phyloP scores from a whole-genome alignment of 2,329 filamentous ascomycete species.

The Pyrenophora seminiperda region DNA sequence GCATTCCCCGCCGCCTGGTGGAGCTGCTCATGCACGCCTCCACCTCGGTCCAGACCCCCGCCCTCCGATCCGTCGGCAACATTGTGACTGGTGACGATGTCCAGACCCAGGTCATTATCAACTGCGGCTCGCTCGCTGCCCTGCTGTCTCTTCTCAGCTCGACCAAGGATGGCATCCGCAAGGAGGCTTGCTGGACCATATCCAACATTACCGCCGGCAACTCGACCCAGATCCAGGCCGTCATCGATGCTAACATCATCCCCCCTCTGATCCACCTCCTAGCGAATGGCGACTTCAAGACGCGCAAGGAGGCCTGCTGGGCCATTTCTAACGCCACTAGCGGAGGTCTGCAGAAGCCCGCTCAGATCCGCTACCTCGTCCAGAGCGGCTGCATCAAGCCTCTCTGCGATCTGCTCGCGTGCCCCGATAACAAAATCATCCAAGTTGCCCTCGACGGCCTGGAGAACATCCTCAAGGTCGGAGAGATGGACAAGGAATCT shows the following conservation, averaged over 20 bases:
- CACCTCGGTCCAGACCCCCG: constrained; percentile 96
- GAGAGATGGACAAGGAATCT: constrained; percentile 96
- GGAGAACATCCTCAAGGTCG: constrained; percentile 99
- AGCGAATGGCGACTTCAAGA: constrained; percentile 97
- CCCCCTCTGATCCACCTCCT: constrained; percentile 94
- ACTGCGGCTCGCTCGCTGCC: constrained; percentile 90
- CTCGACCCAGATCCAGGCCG: constrained; percentile 94
- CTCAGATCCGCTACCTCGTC: constrained; percentile 96
- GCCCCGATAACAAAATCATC: constrained; percentile 99
- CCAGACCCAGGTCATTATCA: constrained; percentile 99
- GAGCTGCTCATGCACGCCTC: constrained; percentile 98
- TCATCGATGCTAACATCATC: constrained; percentile 96
- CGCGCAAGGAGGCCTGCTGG: constrained; percentile 98
- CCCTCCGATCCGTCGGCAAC: constrained; percentile 95
- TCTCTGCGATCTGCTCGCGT: constrained; percentile 89
- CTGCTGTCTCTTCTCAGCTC: constrained; percentile 94
- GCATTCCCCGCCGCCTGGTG: constrained; percentile 92
- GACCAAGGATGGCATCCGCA: constrained; percentile 97
- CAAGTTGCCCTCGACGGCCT: constrained; percentile 96
- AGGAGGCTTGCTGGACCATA: constrained; percentile 99
- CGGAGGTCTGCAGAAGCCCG: constrained; percentile 96
- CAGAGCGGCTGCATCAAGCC: constrained; percentile 95
- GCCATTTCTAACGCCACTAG: constrained; percentile 98
- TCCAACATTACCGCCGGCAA: constrained; percentile 99
- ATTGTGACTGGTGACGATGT: constrained; percentile 99